Percentiles rank a stretch among this genome's conserved stretches.
Conservation (phyloP, 768 basidiomycete genomes). For the Zangia roseola region DNA sequence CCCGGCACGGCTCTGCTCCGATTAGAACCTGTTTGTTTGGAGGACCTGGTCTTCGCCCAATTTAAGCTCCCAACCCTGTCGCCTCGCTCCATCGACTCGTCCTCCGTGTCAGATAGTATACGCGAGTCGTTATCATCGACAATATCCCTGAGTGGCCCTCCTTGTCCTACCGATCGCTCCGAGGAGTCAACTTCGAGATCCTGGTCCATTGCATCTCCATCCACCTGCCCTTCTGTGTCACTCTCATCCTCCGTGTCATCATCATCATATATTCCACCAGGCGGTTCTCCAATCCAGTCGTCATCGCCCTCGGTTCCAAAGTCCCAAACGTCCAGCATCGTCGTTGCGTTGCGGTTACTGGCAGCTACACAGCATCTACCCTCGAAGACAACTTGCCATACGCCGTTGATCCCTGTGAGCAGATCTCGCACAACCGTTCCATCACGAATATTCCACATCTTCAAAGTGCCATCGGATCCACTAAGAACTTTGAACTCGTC, state of each 20-base stretch:
- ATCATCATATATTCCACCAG: constrained; percentile 73
- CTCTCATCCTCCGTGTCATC: constrained; percentile 50
- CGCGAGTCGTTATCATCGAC: constrained; percentile 27
- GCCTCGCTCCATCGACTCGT: constrained; percentile 32
- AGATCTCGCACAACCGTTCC: constrained; percentile 86
- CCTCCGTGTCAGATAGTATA: constrained; percentile 28
- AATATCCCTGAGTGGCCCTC: constrained; percentile 26
- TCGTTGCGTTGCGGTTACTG: constrained; percentile 74
- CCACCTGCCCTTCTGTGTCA: constrained; percentile 53
- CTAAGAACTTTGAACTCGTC: constrained; percentile 97
- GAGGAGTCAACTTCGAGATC: constrained; percentile 41
- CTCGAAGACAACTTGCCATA: constrained; percentile 98
- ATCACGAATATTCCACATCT: constrained; percentile 95
- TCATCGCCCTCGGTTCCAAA: constrained; percentile 73
- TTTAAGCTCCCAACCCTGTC: constrained; percentile 29
- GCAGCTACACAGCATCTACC: constrained; percentile 95
- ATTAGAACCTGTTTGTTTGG: constrained; percentile 14
- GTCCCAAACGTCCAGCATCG: constrained; percentile 89
- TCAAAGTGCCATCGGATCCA: constrained; percentile 93
- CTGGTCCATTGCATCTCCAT: constrained; percentile 75
- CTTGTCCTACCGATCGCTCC: constrained; percentile 30
- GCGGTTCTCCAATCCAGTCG: constrained; percentile 82
- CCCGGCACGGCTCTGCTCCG: constrained; percentile 17
- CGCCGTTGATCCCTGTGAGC: constrained; percentile 86
- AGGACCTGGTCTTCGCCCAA: constrained; percentile 28